phyloP scores from a whole-genome alignment of 352 stramenopile species.

The Phytophthora pisi region DNA sequence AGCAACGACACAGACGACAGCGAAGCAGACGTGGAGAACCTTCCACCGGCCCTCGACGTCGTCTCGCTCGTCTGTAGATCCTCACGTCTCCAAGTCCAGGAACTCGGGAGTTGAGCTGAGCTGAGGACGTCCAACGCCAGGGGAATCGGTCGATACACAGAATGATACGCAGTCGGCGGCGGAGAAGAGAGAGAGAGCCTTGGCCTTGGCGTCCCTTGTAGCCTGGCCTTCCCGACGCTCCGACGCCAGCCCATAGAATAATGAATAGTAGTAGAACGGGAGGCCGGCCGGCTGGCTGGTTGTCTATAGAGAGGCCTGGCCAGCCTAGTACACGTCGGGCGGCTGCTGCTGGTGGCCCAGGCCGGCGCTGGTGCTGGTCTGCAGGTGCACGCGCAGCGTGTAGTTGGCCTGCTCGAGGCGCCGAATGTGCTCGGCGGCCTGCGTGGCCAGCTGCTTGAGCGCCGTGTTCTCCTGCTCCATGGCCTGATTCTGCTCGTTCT shows the following conservation, averaged over 20 bases:
- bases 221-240: constrained; percentile 1
- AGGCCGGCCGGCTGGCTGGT: constrained; percentile 4
- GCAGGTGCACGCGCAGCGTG: constrained; percentile 82
- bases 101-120: not conserved
- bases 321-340: constrained; percentile 73
- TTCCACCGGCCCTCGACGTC: constrained; percentile 5
- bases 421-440: constrained; percentile 88
- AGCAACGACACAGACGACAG: not conserved
- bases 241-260: constrained; percentile 30
- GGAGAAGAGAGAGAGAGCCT: not conserved
- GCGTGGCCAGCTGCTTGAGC: constrained; percentile 73
- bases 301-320: constrained; percentile 23
- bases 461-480: constrained; percentile 72
- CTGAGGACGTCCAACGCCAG: not conserved
- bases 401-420: constrained; percentile 89
- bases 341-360: constrained; percentile 44
- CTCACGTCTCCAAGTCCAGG: not conserved
- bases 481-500: constrained; percentile 90
- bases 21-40: constrained; percentile 1
- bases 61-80: not conserved
- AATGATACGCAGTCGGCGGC: constrained; percentile 17
- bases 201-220: not conserved
- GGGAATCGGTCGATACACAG: constrained; percentile 28
- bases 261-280: constrained; percentile 36
- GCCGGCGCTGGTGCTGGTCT: constrained; percentile 70